phyloP scores from a whole-genome alignment of 495 filamentous ascomycete species.

The Diplogelasinospora grovesii region DNA sequence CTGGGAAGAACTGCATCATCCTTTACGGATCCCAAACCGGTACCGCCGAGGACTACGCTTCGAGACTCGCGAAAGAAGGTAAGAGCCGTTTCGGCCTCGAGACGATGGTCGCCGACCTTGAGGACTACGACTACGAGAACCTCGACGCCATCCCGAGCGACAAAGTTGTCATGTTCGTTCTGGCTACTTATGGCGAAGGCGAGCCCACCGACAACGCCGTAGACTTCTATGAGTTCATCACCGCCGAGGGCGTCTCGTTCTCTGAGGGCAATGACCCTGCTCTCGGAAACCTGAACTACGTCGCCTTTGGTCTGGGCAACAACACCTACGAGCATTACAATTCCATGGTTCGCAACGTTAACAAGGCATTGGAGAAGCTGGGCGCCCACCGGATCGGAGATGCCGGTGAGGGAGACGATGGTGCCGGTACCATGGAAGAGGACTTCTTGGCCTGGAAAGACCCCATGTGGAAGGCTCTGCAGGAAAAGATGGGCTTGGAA shows the following conservation, averaged over 20 bases:
- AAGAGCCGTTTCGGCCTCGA: conserved; percentile 93
- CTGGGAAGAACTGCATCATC: conserved; percentile 92
- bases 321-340: conserved; percentile 99
- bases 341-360: conserved; percentile 89
- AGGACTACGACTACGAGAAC: conserved; percentile 97
- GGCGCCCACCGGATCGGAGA: conserved; percentile 78
- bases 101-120: conserved; percentile 96
- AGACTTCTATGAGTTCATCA: conserved; percentile 97
- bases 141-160: conserved; percentile 83
- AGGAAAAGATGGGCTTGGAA: conserved; percentile 76
- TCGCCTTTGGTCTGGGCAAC: conserved; percentile 93
- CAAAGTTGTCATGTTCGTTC: conserved; percentile 89
- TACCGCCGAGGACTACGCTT: conserved; percentile 97
- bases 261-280: conserved; percentile 71
- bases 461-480: conserved; percentile 89
- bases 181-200: conserved; percentile 97
- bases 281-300: conserved; percentile 80
- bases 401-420: conserved; percentile 94
- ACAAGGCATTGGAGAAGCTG: conserved; percentile 68
- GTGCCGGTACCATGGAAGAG: conserved; percentile 98
- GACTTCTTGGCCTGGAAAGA: conserved; percentile 99
- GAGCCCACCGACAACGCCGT: conserved; percentile 99
- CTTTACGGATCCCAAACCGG: conserved; percentile 99
- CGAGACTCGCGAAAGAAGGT: conserved; percentile 94
- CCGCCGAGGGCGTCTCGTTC: conserved; percentile 71